Evolutionary conservation across 2,329 filamentous ascomycete genomes (phyloP).

Genomic region (Cladosporium sp.): DNA sequence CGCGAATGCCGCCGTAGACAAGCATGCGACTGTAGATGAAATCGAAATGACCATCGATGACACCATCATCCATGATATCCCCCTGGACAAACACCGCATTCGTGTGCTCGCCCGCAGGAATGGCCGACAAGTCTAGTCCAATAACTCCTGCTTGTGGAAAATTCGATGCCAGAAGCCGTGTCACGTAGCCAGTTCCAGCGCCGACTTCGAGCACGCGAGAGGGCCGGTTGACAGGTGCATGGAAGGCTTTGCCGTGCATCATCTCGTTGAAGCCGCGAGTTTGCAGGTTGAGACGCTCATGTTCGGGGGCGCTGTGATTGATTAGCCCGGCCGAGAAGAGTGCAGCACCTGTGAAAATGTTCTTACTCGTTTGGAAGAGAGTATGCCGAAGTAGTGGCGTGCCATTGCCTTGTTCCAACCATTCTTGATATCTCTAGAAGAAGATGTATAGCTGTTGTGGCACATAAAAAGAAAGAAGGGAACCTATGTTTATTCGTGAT

Average conservation of each 20-base stretch:
- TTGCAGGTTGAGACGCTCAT: conserved; percentile 22
- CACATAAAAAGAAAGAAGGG: too few species aligned
- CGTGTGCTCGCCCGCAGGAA: neutral
- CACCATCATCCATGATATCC: neutral
- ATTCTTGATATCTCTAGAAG: neutral
- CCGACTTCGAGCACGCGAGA: conserved; percentile 15
- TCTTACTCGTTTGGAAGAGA: neutral
- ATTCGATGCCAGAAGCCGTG: neutral
- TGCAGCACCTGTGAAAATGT: too few species aligned
- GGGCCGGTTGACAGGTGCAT: neutral
- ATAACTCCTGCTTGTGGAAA: neutral
- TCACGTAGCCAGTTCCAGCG: conserved; percentile 20
- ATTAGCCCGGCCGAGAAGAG: neutral
- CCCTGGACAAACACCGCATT: neutral
- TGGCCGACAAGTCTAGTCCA: neutral
- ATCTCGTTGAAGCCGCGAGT: neutral
- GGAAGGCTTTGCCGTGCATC: neutral
- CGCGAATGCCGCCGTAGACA: neutral
- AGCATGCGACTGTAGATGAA: neutral
- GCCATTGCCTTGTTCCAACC: neutral
- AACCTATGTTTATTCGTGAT: too few species aligned
- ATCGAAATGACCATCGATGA: neutral
- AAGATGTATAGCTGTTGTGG: too few species aligned
- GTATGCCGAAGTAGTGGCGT: neutral
- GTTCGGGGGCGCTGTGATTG: conserved; percentile 20